Evolutionary conservation across 2,329 filamentous ascomycete genomes (phyloP).

Genomic region (Penicillium olsonii): DNA sequence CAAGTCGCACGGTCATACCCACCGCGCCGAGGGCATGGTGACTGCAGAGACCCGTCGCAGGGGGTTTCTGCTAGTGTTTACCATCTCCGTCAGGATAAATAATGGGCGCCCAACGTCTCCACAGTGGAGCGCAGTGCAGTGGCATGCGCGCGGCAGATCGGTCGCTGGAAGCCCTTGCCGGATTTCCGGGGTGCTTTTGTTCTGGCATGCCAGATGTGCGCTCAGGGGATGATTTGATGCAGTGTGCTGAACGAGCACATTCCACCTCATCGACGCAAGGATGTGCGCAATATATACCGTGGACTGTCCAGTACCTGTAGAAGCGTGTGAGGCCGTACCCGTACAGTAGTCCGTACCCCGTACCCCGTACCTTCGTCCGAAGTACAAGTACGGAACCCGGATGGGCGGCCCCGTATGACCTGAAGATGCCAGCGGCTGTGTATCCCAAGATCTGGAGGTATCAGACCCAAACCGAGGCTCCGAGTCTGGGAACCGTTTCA

Average conservation of each 20-base stretch:
- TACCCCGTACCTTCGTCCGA: no score
- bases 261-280: not conserved
- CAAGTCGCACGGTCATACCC: slow-evolving; percentile 12
- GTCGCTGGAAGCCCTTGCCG: slow-evolving; percentile 8
- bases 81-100: slow-evolving; percentile 2
- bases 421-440: no score
- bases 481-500: slow-evolving; percentile 14
- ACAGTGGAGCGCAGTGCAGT: slow-evolving; percentile 14
- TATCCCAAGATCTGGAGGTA: slow-evolving; percentile 11
- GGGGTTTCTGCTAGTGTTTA: slow-evolving; percentile 4
- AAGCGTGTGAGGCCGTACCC: no score
- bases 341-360: no score
- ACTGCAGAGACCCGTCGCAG: slow-evolving; percentile 13
- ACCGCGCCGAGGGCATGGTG: slow-evolving; percentile 9
- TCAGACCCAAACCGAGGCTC: slow-evolving; percentile 2
- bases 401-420: no score
- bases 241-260: no score
- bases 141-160: slow-evolving; percentile 26
- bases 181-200: slow-evolving; percentile 2
- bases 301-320: no score
- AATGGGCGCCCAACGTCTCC: slow-evolving; percentile 15
- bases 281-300: no score
- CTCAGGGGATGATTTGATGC: not conserved
- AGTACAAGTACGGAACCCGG: no score
- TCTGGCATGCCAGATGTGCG: slow-evolving; percentile 2